These are phyloP conservation scores for Metschnikowia santaceciliae DNA, from an alignment of 805 yeast species.

Conservation along the genomic window DNA sequence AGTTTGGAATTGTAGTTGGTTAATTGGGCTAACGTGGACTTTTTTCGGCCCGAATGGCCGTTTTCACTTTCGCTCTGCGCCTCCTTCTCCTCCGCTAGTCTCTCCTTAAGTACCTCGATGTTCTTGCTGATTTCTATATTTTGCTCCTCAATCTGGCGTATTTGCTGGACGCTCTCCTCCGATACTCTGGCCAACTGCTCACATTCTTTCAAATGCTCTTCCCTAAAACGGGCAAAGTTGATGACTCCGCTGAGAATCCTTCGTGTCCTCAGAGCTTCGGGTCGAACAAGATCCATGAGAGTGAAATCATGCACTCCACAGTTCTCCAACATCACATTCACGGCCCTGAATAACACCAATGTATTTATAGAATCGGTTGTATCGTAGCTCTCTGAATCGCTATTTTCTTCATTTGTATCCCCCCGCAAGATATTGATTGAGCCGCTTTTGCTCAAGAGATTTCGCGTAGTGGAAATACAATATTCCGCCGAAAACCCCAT, in stretches of 20 bases:
- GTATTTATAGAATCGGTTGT: slow-evolving; percentile 35
- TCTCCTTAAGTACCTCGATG: slow-evolving; percentile 6
- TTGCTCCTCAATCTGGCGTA: slow-evolving; percentile 29
- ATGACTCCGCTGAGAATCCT: slow-evolving; percentile 77
- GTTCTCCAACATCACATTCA: slow-evolving; percentile 58
- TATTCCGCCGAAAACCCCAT: slow-evolving; percentile 44
- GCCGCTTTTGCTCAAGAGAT: slow-evolving; percentile 13
- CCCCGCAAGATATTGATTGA: slow-evolving; percentile 3
- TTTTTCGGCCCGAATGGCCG: slow-evolving; percentile 23
- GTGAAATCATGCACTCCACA: slow-evolving; percentile 79
- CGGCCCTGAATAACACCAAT: slow-evolving; percentile 54
- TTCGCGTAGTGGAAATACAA: slow-evolving; percentile 19
- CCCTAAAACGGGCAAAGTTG: slow-evolving; percentile 81
- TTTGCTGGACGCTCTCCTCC: slow-evolving; percentile 43
- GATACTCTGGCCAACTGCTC: slow-evolving; percentile 56
- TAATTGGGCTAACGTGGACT: slow-evolving; percentile 36
- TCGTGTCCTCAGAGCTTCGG: slow-evolving; percentile 64
- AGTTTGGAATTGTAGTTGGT: slow-evolving; percentile 48
- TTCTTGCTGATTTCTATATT: slow-evolving; percentile 14
- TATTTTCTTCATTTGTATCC: slow-evolving; percentile 4
- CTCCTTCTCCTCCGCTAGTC: slow-evolving; percentile 36
- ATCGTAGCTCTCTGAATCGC: slow-evolving; percentile 22
- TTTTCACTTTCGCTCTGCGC: slow-evolving; percentile 26
- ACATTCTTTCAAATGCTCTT: slow-evolving; percentile 67
- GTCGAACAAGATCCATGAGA: slow-evolving; percentile 68